Evolutionary conservation across 805 yeast genomes (phyloP).

Genomic region (Wickerhamomyces canadensis): DNA sequence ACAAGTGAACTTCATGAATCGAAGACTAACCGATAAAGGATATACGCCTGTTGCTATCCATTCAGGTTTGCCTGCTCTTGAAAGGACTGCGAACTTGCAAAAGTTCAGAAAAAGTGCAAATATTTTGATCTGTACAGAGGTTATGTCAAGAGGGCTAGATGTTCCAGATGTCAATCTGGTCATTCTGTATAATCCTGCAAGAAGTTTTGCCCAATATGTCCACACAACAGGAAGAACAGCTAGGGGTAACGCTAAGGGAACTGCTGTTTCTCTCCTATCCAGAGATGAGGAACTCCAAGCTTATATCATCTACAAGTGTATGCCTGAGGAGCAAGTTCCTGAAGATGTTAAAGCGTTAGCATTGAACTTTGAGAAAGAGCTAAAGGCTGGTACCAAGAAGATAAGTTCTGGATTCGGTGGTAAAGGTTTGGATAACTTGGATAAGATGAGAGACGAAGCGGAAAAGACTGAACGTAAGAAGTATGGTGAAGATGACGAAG

Average conservation of each 20-base stretch:
- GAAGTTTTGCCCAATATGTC: slow-evolving; percentile 89
- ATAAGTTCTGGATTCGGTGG: slow-evolving; percentile 87
- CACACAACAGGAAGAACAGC: slow-evolving; percentile 97
- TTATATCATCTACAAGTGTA: slow-evolving; percentile 40
- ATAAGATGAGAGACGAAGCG: slow-evolving; percentile 49
- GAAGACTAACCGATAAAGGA: slow-evolving; percentile 45
- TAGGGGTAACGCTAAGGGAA: slow-evolving; percentile 71
- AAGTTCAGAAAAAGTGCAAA: slow-evolving; percentile 57
- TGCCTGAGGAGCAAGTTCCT: slow-evolving; percentile 51
- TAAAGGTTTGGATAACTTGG: slow-evolving; percentile 77
- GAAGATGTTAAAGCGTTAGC: slow-evolving; percentile 45
- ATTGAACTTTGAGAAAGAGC: slow-evolving; percentile 47
- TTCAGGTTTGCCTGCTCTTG: slow-evolving; percentile 88
- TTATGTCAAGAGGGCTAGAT: slow-evolving; percentile 92
- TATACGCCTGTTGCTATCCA: slow-evolving; percentile 68
- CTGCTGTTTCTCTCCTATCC: slow-evolving; percentile 67
- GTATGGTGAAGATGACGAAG: slow-evolving; percentile 36
- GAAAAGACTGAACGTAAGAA: slow-evolving; percentile 44
- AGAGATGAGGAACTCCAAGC: slow-evolving; percentile 64
- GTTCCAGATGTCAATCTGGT: slow-evolving; percentile 83
- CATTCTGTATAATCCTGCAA: slow-evolving; percentile 76
- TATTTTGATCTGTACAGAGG: slow-evolving; percentile 83
- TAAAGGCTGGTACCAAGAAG: slow-evolving; percentile 61
- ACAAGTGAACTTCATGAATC: slow-evolving; percentile 68
- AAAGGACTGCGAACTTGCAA: slow-evolving; percentile 66